Evolutionary conservation across 2,329 filamentous ascomycete species (phyloP), one percentile per base, ranked within the genome.

Genomic region (Delphinella strobiligena): DNA sequence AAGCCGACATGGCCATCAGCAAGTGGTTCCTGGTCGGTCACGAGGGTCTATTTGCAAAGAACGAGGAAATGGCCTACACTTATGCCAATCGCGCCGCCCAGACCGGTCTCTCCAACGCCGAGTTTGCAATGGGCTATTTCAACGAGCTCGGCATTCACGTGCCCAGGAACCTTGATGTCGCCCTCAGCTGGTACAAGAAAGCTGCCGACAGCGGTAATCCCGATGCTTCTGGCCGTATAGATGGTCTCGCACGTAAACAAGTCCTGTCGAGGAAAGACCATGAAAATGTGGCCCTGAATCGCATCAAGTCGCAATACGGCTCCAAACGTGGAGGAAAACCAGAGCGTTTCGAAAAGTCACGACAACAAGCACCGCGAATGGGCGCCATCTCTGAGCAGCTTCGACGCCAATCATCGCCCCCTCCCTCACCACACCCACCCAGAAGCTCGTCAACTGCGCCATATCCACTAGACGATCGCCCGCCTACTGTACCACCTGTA

Each of bases 21-120:
- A 91, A 94, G 61, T 98, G 91, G 91, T 98, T 96, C 56, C 71
- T 98, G 19, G 96, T 93, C 54, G 91, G 91, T 2, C 88, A 91
- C 48, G 89, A 96, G 49, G 82, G 81, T 16, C 72, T 93, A 5
- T 95, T 98, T 55, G 75, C 84, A 44, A 96, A 96, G 70, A 96
- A 95, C 53, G 91, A 98, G 61, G 82, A 89, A 56, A 66, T 96
- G 36, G 89, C 91, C 5, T 98, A 84, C 61, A 81, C 78, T 37
- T 96, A 94, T 55, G 91, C 91, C 1, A 77, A 89, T 51, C 76
- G 89, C 49, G 91, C 91, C 9, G 89, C 91, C 7, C 69, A 76
- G 37, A 75, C 78, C 30, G 87, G 87, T 40, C 71, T 96, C 36
- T 72, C 86, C 0, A 96, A 88, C 0, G 91, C 88, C 36, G 87